Evolutionary conservation across 495 filamentous ascomycete species (phyloP).

Genomic region (Aspergillus hancockii): DNA sequence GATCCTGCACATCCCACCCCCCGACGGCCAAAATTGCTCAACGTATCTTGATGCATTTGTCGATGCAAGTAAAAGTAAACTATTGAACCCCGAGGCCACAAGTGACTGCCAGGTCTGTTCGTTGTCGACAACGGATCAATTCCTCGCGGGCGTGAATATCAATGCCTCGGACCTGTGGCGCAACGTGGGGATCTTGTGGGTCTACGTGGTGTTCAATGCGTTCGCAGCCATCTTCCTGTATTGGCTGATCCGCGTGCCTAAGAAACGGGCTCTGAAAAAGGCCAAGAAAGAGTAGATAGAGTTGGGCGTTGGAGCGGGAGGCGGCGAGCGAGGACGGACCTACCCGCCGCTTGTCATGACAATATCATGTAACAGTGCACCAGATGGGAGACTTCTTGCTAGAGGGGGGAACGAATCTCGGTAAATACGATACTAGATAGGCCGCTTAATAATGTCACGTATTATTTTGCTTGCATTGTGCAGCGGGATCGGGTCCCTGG

Average conservation of each 20-base stretch:
- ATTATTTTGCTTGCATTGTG: no score
- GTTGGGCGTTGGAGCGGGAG: no score
- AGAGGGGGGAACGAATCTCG: not conserved
- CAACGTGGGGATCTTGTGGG: constrained; percentile 71
- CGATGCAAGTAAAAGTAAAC: constrained; percentile 45
- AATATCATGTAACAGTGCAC: not conserved
- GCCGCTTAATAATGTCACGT: no score
- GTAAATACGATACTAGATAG: not conserved
- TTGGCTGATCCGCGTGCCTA: constrained; percentile 77
- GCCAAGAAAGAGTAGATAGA: constrained; percentile 35
- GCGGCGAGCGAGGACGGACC: no score
- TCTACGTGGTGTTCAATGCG: constrained; percentile 77
- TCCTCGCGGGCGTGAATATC: constrained; percentile 51
- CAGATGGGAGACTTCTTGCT: not conserved
- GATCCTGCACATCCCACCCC: constrained; percentile 55
- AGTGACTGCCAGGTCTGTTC: constrained; percentile 63
- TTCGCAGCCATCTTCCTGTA: constrained; percentile 71
- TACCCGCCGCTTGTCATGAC: no score
- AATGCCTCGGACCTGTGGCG: constrained; percentile 63
- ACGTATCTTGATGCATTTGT: constrained; percentile 59
- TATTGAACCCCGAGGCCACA: constrained; percentile 53
- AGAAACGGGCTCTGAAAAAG: constrained; percentile 50
- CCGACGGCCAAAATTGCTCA: constrained; percentile 52
- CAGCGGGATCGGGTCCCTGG: no score
- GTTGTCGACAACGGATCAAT: constrained; percentile 60